Percentiles rank a stretch among this genome's conserved stretches.
Evolutionary conservation across 164 flowering plant species (phyloP).

Genomic region (Sextonia rubra): DNA sequence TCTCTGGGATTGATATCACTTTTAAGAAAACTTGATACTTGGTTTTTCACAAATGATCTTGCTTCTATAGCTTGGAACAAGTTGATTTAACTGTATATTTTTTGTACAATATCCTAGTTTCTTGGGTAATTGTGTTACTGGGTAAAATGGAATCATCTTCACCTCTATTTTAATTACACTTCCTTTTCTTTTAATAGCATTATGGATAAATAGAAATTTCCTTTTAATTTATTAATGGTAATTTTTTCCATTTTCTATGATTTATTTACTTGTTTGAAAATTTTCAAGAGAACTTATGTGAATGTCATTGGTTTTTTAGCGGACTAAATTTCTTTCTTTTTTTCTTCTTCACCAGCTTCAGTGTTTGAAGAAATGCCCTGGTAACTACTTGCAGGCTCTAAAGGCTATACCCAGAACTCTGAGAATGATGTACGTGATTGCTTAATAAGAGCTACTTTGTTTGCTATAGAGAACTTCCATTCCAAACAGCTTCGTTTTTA

Average conservation of each 20-base stretch:
- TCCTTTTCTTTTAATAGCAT: no score
- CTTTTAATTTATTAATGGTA: no score
- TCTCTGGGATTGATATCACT: no score
- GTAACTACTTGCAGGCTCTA: constrained; percentile 81
- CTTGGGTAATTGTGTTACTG: not conserved
- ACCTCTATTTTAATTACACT: no score
- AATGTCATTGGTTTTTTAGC: not conserved
- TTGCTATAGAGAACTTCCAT: not conserved
- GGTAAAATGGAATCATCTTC: no score
- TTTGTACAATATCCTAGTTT: not conserved
- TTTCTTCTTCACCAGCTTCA: constrained; percentile 50
- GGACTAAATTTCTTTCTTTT: not conserved
- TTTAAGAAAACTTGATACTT: not conserved
- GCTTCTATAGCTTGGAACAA: not conserved
- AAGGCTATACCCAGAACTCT: constrained; percentile 88
- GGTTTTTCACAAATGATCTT: not conserved
- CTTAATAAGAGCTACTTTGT: not conserved
- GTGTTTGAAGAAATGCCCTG: constrained; percentile 78
- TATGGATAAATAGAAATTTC: no score
- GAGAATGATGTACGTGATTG: constrained; percentile 85
- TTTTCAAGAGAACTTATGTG: no score
- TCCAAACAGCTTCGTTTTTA: not conserved
- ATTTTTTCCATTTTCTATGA: no score
- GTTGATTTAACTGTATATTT: not conserved
- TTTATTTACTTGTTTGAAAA: no score